A percentile compares a stretch with the other conserved stretches of the same genome.
Conservation (phyloP, 495 filamentous ascomycete genomes). For the Thozetella sp. region DNA sequence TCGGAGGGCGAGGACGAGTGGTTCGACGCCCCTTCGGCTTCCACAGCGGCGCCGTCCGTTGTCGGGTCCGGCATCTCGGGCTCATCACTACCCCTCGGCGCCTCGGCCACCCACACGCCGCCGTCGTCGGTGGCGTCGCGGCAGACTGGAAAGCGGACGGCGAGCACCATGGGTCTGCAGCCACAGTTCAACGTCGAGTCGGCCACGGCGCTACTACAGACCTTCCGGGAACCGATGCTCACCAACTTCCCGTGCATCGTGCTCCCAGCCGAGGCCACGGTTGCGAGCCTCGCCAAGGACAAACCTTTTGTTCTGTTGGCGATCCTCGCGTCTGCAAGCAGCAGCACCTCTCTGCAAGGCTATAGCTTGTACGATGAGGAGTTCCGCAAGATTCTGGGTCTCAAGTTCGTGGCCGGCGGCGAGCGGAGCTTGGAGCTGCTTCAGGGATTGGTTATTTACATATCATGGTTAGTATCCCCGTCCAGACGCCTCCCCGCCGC, state of each 20-base stretch:
- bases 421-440: slow-evolving; percentile 45
- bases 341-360: slow-evolving; percentile 39
- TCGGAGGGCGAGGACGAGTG: slow-evolving; percentile 17
- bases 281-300: slow-evolving; percentile 31
- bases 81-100: slow-evolving; percentile 28
- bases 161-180: slow-evolving; percentile 27
- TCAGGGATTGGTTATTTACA: slow-evolving; percentile 44
- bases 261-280: slow-evolving; percentile 28
- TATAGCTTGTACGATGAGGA: slow-evolving; percentile 50
- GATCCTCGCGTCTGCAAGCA: slow-evolving; percentile 44
- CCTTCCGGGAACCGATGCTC: slow-evolving; percentile 36
- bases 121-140: slow-evolving; percentile 16
- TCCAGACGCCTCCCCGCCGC: not conserved
- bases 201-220: slow-evolving; percentile 35
- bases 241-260: slow-evolving; percentile 37
- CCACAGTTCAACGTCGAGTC: slow-evolving; percentile 51
- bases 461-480: slow-evolving; percentile 38
- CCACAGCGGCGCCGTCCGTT: slow-evolving; percentile 5
- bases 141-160: not conserved
- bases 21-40: slow-evolving; percentile 2
- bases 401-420: slow-evolving; percentile 49
- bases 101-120: slow-evolving; percentile 28
- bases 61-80: slow-evolving; percentile 14
- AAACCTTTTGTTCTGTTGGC: slow-evolving; percentile 45
- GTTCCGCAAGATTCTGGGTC: slow-evolving; percentile 46